These are phyloP conservation scores for Flaveria sonorensis DNA, from an alignment of 129 eudicot genomes.

Conservation along the genomic window DNA sequence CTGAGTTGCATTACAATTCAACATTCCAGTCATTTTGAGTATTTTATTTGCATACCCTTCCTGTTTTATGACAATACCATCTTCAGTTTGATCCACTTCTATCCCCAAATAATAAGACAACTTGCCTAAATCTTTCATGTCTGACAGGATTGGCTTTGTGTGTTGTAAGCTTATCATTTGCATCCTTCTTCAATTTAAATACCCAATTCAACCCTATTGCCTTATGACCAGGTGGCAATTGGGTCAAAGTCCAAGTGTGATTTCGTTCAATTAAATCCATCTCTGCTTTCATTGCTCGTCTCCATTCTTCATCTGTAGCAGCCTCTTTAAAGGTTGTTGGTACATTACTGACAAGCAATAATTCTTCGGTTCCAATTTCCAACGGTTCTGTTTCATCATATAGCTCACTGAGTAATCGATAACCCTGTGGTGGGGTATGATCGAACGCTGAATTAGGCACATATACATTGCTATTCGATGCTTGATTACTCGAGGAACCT, in stretches of 20 bases:
- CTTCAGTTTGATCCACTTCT: neutral
- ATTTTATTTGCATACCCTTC: neutral
- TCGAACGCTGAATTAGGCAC: too few relatives aligned
- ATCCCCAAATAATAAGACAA: too few relatives aligned
- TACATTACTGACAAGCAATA: too few relatives aligned
- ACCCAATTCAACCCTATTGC: constrained; percentile 1
- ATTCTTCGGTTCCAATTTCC: too few relatives aligned
- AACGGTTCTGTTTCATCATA: too few relatives aligned
- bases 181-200: neutral
- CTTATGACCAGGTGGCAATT: neutral
- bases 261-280: neutral
- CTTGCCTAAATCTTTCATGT: neutral
- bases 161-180: neutral
- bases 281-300: neutral
- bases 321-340: too few relatives aligned
- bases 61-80: neutral
- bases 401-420: too few relatives aligned
- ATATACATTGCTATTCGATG: too few relatives aligned
- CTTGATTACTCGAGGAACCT: too few relatives aligned
- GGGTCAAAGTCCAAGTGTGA: neutral
- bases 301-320: too few relatives aligned
- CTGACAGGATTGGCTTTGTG: neutral
- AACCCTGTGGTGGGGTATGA: too few relatives aligned
- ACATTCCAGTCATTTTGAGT: neutral
- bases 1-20: neutral